Base-by-base conservation (phyloP, 306 rosid species). In the Ormosia emarginata region DNA sequence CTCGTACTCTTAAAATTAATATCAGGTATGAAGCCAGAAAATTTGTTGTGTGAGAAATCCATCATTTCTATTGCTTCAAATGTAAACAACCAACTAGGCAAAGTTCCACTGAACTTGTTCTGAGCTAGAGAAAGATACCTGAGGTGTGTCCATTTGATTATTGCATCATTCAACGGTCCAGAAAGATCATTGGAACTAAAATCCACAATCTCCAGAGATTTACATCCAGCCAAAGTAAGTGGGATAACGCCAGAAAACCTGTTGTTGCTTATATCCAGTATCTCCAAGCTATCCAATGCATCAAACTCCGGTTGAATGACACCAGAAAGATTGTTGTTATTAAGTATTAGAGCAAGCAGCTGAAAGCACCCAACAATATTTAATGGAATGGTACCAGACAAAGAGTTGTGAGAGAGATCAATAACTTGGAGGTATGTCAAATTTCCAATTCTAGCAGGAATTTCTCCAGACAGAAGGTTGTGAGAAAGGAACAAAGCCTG, bases 241-340 rank as follows among this genome's bases (percentile, higher is more conserved):
- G 98, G 99, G 36, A 96, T 91, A 81, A 90, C 97, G 50, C 99
- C 99, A 1, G 96, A 93, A 83, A 96, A 92, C 86, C 87, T 89
- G 84, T 95, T 95, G 90, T 90, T 87, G 88, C 99, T 96, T 74
- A 96, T 88, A 79, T 93, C 99, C 75, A 96, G 89, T 83, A 96
- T 88, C 91, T 93, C 92, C 91, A 96, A 80, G 89, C 97, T 91
- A 86, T 91, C 92, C 90, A 96, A 90, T 0, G 99, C 99, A 69
- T 96, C 99, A 47, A 96, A 94, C 86, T 96, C 99, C 0, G 99
- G 99, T 78, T 93, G 98, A 87, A 96, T 96, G 61, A 91, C 97
- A 46, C 99, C 98, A 46, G 98, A 92, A 67, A 96, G 94, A 80
- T 93, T 91, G 87, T 96, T 96, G 86, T 92, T 88, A 67, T 85